Evolutionary conservation across 1,139 yeast species (phyloP).

Genomic region (Hansenula anomala): DNA sequence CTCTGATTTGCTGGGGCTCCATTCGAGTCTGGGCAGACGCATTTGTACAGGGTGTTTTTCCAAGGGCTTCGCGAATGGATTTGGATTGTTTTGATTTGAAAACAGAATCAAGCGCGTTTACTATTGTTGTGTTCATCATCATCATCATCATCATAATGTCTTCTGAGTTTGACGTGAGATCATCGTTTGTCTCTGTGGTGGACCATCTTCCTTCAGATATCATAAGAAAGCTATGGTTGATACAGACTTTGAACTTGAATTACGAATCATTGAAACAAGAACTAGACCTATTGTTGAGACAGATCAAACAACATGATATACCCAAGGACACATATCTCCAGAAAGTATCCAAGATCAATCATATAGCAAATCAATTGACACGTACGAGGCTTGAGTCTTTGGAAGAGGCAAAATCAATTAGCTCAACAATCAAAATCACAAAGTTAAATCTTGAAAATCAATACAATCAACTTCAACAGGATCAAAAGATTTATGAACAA

Average conservation of each 20-base stretch:
- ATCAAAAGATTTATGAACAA: slow-evolving; percentile 16
- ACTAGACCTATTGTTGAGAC: slow-evolving; percentile 9
- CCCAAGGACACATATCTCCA: background rate
- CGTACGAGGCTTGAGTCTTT: slow-evolving; percentile 14
- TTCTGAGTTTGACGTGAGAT: slow-evolving; percentile 21
- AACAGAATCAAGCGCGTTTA: no score
- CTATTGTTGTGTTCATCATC: background rate
- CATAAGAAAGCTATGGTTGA: slow-evolving; percentile 41
- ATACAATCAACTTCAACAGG: slow-evolving; percentile 18
- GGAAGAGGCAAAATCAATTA: slow-evolving; percentile 19
- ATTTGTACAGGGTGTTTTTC: no score
- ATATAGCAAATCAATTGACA: slow-evolving; percentile 2
- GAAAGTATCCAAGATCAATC: background rate
- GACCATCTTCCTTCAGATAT: slow-evolving; percentile 48
- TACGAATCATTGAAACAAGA: slow-evolving; percentile 17
- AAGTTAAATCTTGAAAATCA: slow-evolving; percentile 16
- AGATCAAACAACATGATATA: slow-evolving; percentile 1
- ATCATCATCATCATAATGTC: slow-evolving; percentile 4
- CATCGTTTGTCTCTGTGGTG: slow-evolving; percentile 26
- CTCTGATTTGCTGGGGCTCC: slow-evolving; percentile 9
- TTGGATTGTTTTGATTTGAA: background rate
- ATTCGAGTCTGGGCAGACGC: no score
- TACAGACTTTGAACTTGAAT: slow-evolving; percentile 34
- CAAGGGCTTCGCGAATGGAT: background rate
- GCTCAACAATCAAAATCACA: slow-evolving; percentile 17